Conservation (phyloP, 805 yeast genomes). For the Yarrowia yakushimensis region DNA sequence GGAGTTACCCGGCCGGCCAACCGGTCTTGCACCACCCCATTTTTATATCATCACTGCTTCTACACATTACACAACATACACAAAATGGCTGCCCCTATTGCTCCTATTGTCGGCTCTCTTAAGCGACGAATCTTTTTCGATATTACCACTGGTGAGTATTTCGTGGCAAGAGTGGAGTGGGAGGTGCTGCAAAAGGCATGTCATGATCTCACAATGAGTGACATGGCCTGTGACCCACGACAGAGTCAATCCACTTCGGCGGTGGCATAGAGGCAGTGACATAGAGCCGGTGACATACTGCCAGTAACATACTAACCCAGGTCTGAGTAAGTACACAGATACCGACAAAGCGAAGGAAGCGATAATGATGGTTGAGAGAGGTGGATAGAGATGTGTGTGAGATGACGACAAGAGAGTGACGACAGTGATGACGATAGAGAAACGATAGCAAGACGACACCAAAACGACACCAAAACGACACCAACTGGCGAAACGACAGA, state of each 20-base stretch:
- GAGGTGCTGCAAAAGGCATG: too few species aligned
- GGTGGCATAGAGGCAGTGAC: too few species aligned
- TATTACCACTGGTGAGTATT: slow-evolving; percentile 54
- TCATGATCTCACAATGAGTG: too few species aligned
- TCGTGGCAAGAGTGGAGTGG: too few species aligned
- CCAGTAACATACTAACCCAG: slow-evolving; percentile 28
- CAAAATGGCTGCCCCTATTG: slow-evolving; percentile 67
- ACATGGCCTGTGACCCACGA: too few species aligned
- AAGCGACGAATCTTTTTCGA: slow-evolving; percentile 79
- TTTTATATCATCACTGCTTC: not conserved
- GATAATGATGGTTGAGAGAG: too few species aligned
- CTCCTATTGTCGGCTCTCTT: slow-evolving; percentile 81
- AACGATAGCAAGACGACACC: not conserved
- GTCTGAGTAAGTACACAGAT: not conserved
- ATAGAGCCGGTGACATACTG: too few species aligned
- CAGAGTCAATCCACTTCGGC: too few species aligned
- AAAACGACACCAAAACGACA: not conserved
- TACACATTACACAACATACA: not conserved
- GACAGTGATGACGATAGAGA: too few species aligned
- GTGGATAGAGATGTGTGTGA: too few species aligned
- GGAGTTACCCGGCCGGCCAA: not conserved
- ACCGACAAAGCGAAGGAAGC: too few species aligned
- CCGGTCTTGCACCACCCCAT: not conserved
- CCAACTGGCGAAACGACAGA: not conserved
- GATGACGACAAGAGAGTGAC: not conserved